phyloP scores from a whole-genome alignment of 768 basidiomycete species.

The Obba rivulosa region DNA sequence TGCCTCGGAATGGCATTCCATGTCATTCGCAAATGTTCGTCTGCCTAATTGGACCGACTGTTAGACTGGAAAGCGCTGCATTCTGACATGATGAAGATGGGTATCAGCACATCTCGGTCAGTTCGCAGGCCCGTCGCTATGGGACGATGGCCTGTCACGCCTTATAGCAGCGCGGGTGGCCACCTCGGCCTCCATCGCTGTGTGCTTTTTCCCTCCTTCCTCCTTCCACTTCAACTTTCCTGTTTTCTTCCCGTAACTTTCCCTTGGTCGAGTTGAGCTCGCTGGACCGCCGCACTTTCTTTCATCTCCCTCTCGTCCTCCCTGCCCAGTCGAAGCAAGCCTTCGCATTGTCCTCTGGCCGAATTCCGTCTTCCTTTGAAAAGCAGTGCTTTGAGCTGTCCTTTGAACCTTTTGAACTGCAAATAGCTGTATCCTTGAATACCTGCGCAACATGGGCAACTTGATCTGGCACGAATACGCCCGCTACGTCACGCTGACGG shows the following conservation, averaged over 20 bases:
- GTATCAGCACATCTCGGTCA: no score
- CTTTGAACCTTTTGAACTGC: slow-evolving; percentile 12
- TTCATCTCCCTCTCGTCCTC: slow-evolving; percentile 23
- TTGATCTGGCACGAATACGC: slow-evolving; percentile 79
- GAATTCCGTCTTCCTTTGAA: slow-evolving; percentile 12
- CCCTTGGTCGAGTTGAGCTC: slow-evolving; percentile 38
- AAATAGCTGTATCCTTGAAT: slow-evolving; percentile 4
- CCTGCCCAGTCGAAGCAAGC: slow-evolving; percentile 27
- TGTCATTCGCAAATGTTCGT: no score
- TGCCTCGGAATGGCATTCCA: no score
- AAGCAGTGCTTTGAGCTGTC: slow-evolving; percentile 12
- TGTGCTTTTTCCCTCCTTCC: slow-evolving; percentile 12
- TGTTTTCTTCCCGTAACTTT: slow-evolving; percentile 24
- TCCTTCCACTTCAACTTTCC: slow-evolving; percentile 5
- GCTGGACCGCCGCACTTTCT: slow-evolving; percentile 23
- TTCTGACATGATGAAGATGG: no score
- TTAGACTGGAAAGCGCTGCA: no score
- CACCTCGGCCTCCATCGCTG: slow-evolving; percentile 7
- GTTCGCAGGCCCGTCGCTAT: no score
- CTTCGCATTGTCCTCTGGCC: slow-evolving; percentile 9
- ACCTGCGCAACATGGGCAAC: slow-evolving; percentile 61
- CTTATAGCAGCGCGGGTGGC: no score
- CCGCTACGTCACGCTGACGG: slow-evolving; percentile 62
- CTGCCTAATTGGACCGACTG: no score
- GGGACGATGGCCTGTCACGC: no score